Conservation (phyloP, 768 basidiomycete genomes). For the Dacryopinax spathularia region DNA sequence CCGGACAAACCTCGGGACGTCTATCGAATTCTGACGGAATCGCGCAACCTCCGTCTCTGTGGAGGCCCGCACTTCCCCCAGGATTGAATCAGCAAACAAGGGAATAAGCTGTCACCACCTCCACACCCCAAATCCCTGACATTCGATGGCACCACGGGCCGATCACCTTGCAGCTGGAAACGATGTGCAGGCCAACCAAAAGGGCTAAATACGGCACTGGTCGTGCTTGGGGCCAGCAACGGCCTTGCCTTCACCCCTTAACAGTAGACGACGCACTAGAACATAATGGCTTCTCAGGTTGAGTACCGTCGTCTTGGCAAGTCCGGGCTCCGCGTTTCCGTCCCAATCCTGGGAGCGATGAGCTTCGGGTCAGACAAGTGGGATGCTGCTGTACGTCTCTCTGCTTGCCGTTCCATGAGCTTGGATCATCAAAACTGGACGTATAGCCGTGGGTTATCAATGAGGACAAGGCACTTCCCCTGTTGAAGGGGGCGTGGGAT, state of each 20-base stretch:
- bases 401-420: neutral
- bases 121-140: neutral
- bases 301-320: slow-evolving; percentile 6
- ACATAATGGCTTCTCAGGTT: slow-evolving; percentile 3
- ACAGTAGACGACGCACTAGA: neutral
- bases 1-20: neutral
- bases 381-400: slow-evolving; percentile 6
- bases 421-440: neutral
- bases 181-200: neutral
- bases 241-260: neutral
- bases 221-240: neutral
- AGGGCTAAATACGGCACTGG: neutral
- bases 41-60: neutral
- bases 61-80: neutral
- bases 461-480: slow-evolving; percentile 4
- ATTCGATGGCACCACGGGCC: neutral
- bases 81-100: neutral
- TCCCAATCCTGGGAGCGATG: slow-evolving; percentile 14
- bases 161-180: neutral
- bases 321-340: slow-evolving; percentile 5
- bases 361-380: slow-evolving; percentile 13
- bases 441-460: slow-evolving; percentile 6
- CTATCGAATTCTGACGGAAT: neutral
- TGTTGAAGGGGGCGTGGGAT: slow-evolving; percentile 5
- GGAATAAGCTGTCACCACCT: neutral